Evolutionary conservation across 345 rosid genomes (phyloP), one percentile per base, ranked within the genome.

Genomic region (Boechera divaricarpa): DNA sequence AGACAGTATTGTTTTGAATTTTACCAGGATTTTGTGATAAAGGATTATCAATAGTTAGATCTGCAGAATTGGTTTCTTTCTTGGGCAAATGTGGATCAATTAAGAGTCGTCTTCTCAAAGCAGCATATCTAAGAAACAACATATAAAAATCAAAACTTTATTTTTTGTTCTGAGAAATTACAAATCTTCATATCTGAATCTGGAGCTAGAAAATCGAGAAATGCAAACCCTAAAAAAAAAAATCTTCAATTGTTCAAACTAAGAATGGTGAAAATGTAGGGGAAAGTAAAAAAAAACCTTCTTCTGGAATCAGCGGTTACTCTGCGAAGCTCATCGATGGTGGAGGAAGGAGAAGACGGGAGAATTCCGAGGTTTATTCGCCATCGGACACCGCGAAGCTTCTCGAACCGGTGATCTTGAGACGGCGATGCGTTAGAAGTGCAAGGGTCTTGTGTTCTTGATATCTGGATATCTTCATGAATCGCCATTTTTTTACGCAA

Each of bases 11-110:
- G 32, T 41, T 72, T n/a, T 38, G 7, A 1, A 1, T 11, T 2
- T 74, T 72, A 91, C 98, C 98, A 79, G 98, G 98, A 82, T 92
- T 94, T 76, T 89, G 98, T 29, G 98, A 94, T 26, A 94, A 82
- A 18, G 98, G 98, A 82, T 94, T 94, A 77, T 94, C 98, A 63
- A 94, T 81, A 16, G 82, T 86, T 60, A 83, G 90, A 85, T 90
- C 77, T 73, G 88, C 84, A 61, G 93, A 83, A 73, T 58, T 87
- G 70, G 79, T 85, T 82, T 88, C 91, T 69, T 84, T 88, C 80
- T 90, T 94, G 3, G 84, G 84, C 52, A 86, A 60, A 73, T 91
- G 95, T 12, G 89, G 98, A 86, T 91, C 95, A 61, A 91, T 82
- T 7, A 94, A 86, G 29, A 92, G 91, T 26, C 83, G 83, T 77